Evolutionary conservation across 805 yeast species (phyloP).

Genomic region (Candida pseudoglaebosa): DNA sequence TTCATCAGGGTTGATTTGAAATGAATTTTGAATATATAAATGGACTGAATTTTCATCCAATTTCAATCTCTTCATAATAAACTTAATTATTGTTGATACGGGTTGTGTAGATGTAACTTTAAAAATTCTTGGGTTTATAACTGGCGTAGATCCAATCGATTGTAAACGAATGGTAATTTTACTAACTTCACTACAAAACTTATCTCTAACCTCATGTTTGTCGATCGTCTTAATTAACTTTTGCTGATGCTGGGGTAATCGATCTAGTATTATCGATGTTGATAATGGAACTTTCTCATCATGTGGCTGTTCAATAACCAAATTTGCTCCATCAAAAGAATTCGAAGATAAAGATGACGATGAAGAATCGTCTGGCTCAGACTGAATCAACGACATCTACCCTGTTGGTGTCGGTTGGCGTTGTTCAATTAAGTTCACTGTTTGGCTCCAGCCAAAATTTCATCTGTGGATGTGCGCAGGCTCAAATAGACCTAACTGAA

Average conservation of each 20-base stretch:
- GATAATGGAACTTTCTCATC: conserved; percentile 15
- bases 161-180: conserved; percentile 52
- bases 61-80: conserved; percentile 38
- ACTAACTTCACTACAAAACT: not conserved
- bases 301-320: not conserved
- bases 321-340: not conserved
- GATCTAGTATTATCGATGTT: conserved; percentile 14
- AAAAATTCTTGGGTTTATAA: conserved; percentile 47
- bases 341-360: conserved; percentile 5
- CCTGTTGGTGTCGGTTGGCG: no score
- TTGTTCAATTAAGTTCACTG: no score
- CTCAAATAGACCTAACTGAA: no score
- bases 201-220: not conserved
- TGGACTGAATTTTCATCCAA: conserved; percentile 17
- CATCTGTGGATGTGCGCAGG: no score
- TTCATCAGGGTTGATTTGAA: conserved; percentile 41
- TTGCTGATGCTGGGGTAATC: conserved; percentile 9
- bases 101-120: conserved; percentile 46
- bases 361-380: conserved; percentile 10
- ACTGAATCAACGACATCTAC: conserved; percentile 11
- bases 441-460: no score
- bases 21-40: conserved; percentile 37
- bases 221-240: conserved; percentile 8
- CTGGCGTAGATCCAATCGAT: conserved; percentile 56
- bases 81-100: conserved; percentile 43